Conservation (phyloP, 2,329 filamentous ascomycete genomes). For the Cercospora canescens region DNA sequence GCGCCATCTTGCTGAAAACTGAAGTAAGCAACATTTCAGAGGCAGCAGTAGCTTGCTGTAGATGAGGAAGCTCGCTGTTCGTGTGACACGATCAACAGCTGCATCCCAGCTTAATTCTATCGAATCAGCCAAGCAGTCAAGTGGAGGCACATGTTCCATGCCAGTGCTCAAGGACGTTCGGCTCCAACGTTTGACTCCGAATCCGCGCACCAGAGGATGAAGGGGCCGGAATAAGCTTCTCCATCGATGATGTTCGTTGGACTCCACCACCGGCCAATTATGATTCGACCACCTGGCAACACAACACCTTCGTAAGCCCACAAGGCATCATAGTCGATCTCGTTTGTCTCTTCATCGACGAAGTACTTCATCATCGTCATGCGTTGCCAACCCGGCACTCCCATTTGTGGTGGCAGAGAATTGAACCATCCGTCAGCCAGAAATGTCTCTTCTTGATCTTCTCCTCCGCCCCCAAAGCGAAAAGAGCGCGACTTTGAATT, state of each 20-base stretch:
- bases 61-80: not conserved
- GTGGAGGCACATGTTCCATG: not conserved
- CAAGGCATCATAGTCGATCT: conserved; percentile 36
- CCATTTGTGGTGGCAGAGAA: conserved; percentile 48
- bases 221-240: conserved; percentile 41
- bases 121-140: not conserved
- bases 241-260: conserved; percentile 31
- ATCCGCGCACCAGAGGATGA: conserved; percentile 42
- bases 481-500: conserved; percentile 22
- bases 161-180: not conserved
- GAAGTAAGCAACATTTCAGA: not conserved
- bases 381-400: conserved; percentile 55
- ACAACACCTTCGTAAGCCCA: conserved; percentile 54
- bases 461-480: conserved; percentile 42
- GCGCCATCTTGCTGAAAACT: not conserved
- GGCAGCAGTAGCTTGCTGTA: not conserved
- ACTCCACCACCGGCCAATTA: conserved; percentile 51
- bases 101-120: not conserved
- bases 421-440: conserved; percentile 50
- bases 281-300: conserved; percentile 48
- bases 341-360: conserved; percentile 29
- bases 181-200: not conserved
- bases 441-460: conserved; percentile 39
- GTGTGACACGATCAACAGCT: not conserved
- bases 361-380: conserved; percentile 58